phyloP scores from a whole-genome alignment of 2,329 filamentous ascomycete species.

The Metarhizium guizhouense region DNA sequence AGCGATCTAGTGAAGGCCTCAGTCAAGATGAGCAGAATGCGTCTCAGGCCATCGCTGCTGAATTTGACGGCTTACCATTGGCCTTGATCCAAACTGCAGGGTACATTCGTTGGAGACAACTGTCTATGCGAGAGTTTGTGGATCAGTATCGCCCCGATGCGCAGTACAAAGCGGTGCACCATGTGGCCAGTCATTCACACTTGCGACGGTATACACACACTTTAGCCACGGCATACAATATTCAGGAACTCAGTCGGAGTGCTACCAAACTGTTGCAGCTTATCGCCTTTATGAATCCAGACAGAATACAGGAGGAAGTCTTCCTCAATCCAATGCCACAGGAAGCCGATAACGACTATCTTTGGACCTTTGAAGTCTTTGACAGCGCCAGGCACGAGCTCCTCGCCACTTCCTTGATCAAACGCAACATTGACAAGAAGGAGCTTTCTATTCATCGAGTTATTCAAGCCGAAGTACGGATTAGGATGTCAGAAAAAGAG shows the following conservation, averaged over 20 bases:
- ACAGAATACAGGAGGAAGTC: background rate
- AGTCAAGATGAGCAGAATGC: background rate
- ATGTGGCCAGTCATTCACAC: background rate
- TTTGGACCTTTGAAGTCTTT: background rate
- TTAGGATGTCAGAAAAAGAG: background rate
- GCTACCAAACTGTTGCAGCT: background rate
- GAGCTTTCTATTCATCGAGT: background rate
- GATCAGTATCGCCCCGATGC: background rate
- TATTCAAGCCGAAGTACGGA: background rate
- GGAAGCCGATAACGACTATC: background rate
- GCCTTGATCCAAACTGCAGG: background rate
- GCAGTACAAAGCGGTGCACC: background rate
- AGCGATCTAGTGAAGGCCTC: background rate
- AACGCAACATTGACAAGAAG: background rate
- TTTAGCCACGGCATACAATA: background rate
- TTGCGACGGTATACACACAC: background rate
- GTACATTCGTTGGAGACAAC: background rate
- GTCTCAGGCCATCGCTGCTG: background rate
- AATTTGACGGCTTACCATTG: background rate
- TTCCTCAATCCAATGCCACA: background rate
- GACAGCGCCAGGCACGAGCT: background rate
- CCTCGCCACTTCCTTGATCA: background rate
- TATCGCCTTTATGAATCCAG: background rate
- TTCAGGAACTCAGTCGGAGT: background rate
- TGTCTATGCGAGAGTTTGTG: background rate